A percentile compares a stretch with the other conserved stretches of the same genome.
phyloP scores from a whole-genome alignment of 78 protist genomes.

The Pelomyxa schiedti region DNA sequence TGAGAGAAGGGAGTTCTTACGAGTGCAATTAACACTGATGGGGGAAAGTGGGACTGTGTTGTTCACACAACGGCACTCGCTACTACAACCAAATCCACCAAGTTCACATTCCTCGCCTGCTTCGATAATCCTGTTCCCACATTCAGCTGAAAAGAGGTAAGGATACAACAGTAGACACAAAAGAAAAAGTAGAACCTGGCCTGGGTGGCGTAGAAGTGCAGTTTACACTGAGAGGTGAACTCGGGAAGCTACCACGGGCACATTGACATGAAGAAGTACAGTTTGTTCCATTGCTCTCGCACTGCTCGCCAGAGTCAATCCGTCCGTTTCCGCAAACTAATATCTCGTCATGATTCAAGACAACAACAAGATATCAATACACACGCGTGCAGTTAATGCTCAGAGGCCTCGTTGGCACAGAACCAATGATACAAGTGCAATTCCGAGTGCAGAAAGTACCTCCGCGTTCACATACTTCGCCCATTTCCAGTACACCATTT shows the following conservation, averaged over 20 bases:
- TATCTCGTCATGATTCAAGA: background rate
- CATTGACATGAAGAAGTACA: background rate
- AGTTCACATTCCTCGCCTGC: background rate
- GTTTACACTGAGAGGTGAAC: background rate
- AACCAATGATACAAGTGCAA: background rate
- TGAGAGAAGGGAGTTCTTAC: too few relatives aligned
- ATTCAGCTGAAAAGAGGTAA: background rate
- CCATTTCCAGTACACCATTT: background rate
- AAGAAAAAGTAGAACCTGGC: background rate
- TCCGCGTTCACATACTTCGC: background rate
- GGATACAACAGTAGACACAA: background rate
- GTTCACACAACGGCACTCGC: background rate
- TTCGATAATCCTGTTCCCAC: background rate
- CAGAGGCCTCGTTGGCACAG: background rate
- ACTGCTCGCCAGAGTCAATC: background rate
- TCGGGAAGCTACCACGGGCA: background rate
- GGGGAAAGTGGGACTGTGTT: background rate
- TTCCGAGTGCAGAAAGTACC: background rate
- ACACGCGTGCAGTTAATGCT: background rate
- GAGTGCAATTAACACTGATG: too few relatives aligned
- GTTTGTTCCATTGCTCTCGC: background rate
- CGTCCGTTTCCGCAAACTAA: background rate
- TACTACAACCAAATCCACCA: background rate
- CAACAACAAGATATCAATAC: background rate
- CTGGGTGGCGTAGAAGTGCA: background rate